Evolutionary conservation across 495 filamentous ascomycete genomes (phyloP).

Genomic region (Pseudotulostoma volvatum): DNA sequence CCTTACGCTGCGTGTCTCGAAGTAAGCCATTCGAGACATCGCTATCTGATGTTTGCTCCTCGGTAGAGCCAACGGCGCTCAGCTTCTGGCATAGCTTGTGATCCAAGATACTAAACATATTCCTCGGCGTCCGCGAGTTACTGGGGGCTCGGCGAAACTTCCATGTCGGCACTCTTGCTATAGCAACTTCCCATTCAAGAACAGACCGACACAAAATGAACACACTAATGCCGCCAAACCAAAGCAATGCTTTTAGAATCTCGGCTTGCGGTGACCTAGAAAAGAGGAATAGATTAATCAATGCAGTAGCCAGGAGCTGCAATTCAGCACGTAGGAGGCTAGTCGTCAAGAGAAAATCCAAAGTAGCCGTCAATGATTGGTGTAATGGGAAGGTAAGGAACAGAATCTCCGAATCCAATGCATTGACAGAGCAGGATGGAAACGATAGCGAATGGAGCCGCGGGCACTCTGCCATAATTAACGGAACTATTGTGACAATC

Average conservation of each 20-base stretch:
- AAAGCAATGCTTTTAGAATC: slow-evolving; percentile 69
- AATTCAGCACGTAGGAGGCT: slow-evolving; percentile 75
- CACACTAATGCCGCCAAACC: slow-evolving; percentile 69
- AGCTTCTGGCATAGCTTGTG: slow-evolving; percentile 29
- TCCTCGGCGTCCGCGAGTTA: slow-evolving; percentile 27
- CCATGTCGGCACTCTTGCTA: slow-evolving; percentile 84
- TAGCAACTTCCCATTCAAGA: slow-evolving; percentile 68
- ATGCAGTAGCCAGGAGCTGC: slow-evolving; percentile 62
- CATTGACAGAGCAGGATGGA: slow-evolving; percentile 22
- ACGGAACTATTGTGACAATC: slow-evolving; percentile 47
- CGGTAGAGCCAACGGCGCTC: slow-evolving; percentile 19
- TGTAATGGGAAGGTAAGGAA: slow-evolving; percentile 71
- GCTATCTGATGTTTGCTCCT: slow-evolving; percentile 25
- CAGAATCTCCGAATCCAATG: slow-evolving; percentile 42
- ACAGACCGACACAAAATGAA: slow-evolving; percentile 57
- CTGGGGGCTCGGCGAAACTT: slow-evolving; percentile 50
- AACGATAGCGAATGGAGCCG: slow-evolving; percentile 10
- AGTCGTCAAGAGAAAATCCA: slow-evolving; percentile 70
- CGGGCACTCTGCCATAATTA: slow-evolving; percentile 33
- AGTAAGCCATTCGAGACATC: slow-evolving; percentile 20
- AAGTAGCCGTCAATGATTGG: slow-evolving; percentile 53
- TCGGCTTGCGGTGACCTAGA: slow-evolving; percentile 67
- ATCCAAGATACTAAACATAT: slow-evolving; percentile 35
- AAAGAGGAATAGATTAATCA: slow-evolving; percentile 71
- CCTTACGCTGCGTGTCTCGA: slow-evolving; percentile 12